phyloP scores from a whole-genome alignment of 148 eudicot species.

The Vaccinium vitisidaea region DNA sequence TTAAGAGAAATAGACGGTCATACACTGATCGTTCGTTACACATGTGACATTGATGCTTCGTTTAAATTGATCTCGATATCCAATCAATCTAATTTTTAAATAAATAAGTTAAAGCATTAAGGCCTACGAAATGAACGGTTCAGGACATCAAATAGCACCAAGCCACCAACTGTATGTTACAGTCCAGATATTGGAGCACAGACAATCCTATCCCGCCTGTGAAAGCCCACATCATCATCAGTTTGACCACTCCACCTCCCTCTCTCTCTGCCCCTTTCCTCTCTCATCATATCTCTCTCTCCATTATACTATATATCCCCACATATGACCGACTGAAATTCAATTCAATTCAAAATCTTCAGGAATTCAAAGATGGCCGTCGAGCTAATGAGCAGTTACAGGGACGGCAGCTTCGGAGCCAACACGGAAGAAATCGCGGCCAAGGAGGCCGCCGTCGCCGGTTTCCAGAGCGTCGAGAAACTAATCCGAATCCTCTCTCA shows the following conservation, averaged over 20 bases:
- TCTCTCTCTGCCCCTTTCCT: background rate
- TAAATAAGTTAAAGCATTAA: background rate
- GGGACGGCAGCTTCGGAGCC: constrained; percentile 23
- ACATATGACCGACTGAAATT: background rate
- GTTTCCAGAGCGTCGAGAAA: constrained; percentile 78
- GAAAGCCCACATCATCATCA: constrained; percentile 10
- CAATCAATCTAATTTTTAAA: background rate
- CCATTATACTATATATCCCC: background rate
- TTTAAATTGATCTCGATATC: background rate
- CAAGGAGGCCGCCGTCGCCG: constrained; percentile 73
- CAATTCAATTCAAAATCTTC: background rate
- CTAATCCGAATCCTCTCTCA: constrained; percentile 65
- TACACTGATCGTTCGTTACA: background rate
- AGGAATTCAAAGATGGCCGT: constrained; percentile 53
- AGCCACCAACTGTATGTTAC: background rate
- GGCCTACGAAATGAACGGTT: background rate
- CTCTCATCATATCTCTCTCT: background rate
- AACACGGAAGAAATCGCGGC: constrained; percentile 63
- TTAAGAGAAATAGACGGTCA: background rate
- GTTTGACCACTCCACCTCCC: constrained; percentile 28
- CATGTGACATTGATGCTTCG: background rate
- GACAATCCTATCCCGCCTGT: background rate
- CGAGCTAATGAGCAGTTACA: constrained; percentile 57
- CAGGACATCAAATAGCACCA: too few species aligned
- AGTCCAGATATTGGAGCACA: background rate